These are phyloP conservation scores for Lipomyces yarrowii DNA, from an alignment of 1,139 yeast species.

Conservation along the genomic window DNA sequence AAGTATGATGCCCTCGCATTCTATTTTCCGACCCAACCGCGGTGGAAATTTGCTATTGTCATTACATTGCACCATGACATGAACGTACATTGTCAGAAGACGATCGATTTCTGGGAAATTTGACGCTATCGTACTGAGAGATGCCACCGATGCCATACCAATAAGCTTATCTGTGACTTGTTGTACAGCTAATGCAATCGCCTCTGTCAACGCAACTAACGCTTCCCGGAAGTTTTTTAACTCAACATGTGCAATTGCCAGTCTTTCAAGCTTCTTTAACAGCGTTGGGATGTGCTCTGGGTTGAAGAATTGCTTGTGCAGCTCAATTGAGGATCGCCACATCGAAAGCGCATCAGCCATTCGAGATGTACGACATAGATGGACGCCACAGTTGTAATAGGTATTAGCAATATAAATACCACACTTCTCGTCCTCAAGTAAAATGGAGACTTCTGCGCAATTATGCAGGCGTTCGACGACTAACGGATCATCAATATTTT, in stretches of 20 bases:
- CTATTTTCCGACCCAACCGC: background rate
- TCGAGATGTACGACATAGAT: constrained; percentile 8
- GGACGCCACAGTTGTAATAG: constrained; percentile 21
- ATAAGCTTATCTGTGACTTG: background rate
- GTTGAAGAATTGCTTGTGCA: background rate
- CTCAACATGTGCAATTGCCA: constrained; percentile 21
- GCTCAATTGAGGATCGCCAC: constrained; percentile 16
- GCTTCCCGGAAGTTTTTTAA: constrained; percentile 8
- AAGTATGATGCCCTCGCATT: constrained; percentile 15
- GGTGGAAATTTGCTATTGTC: background rate
- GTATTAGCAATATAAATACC: constrained; percentile 17
- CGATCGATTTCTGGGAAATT: constrained; percentile 12
- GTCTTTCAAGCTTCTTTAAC: constrained; percentile 22
- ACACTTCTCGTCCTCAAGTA: constrained; percentile 10
- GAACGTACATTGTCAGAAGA: constrained; percentile 3
- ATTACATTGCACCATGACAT: background rate
- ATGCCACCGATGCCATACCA: constrained; percentile 1
- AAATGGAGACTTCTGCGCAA: constrained; percentile 1
- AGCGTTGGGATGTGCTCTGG: background rate
- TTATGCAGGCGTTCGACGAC: constrained; percentile 6
- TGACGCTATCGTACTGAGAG: background rate
- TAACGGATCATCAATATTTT: background rate
- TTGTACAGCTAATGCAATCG: background rate
- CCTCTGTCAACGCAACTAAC: constrained; percentile 2
- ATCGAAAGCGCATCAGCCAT: constrained; percentile 19